These are phyloP conservation scores for Calonectria pauciramosa DNA, from an alignment of 2,329 filamentous ascomycete species.

Conservation along the genomic window DNA sequence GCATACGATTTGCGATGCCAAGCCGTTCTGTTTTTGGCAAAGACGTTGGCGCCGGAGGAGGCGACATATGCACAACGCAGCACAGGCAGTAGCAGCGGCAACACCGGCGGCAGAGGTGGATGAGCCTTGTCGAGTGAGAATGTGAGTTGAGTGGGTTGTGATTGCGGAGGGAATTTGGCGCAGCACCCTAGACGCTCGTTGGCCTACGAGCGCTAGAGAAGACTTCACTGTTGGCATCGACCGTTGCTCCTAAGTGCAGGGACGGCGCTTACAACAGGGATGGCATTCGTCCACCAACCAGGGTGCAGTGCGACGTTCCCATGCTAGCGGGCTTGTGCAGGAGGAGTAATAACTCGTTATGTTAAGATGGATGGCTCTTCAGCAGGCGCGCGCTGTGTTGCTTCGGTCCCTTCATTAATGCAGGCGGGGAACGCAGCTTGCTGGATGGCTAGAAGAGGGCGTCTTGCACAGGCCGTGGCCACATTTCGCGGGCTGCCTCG, in stretches of 20 bases:
- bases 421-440: not conserved
- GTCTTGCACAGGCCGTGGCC: constrained; percentile 9
- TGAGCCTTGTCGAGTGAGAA: constrained; percentile 6
- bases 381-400: constrained; percentile 20
- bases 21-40: not conserved
- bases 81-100: constrained; percentile 12
- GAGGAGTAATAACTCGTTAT: constrained; percentile 18
- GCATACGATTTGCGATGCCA: not conserved
- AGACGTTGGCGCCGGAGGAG: not conserved
- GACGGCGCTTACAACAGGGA: constrained; percentile 37
- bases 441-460: constrained; percentile 20
- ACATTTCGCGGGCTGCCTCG: constrained; percentile 21
- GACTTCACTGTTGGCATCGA: constrained; percentile 20
- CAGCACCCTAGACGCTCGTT: constrained; percentile 26
- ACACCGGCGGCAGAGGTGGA: constrained; percentile 19
- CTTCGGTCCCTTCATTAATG: constrained; percentile 18
- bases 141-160: constrained; percentile 19
- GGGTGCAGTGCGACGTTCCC: not conserved
- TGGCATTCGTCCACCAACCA: constrained; percentile 19
- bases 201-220: constrained; percentile 28
- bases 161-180: constrained; percentile 25
- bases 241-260: not conserved
- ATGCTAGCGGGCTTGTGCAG: constrained; percentile 5
- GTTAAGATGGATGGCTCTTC: constrained; percentile 14
- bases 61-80: constrained; percentile 1